Percentiles rank a stretch among this genome's conserved stretches.
phyloP scores from a whole-genome alignment of 169 alveolate species.

The Plasmodium ovale region DNA sequence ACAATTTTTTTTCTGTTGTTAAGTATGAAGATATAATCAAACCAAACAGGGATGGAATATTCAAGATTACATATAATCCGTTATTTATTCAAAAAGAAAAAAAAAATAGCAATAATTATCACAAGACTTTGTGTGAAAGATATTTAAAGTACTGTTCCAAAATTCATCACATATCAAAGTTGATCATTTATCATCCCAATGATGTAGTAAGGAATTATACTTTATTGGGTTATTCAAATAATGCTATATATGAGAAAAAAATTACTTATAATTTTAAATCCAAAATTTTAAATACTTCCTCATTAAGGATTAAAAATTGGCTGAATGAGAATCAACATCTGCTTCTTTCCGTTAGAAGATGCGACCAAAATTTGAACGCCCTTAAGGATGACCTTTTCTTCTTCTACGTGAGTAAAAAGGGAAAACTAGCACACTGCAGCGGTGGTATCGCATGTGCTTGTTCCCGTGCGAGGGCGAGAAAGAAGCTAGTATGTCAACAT shows the following conservation, averaged over 20 bases:
- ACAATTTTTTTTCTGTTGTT: conserved; percentile 50
- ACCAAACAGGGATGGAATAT: conserved; percentile 42
- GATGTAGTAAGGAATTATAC: conserved; percentile 39
- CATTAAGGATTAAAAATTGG: conserved; percentile 65
- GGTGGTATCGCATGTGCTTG: not conserved
- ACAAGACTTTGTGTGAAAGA: conserved; percentile 58
- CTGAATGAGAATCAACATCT: conserved; percentile 53
- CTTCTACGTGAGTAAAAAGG: conserved; percentile 42
- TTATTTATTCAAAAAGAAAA: conserved; percentile 49
- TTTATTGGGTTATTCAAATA: conserved; percentile 61
- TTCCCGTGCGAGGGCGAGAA: too few species aligned
- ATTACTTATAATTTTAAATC: conserved; percentile 41
- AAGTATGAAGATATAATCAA: conserved; percentile 38
- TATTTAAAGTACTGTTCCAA: conserved; percentile 54
- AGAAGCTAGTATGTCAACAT: too few species aligned
- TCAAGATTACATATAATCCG: conserved; percentile 52
- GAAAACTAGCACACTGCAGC: not conserved
- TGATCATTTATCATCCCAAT: conserved; percentile 54
- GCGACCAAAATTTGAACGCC: conserved; percentile 25
- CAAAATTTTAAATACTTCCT: conserved; percentile 35
- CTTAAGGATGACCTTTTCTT: conserved; percentile 13
- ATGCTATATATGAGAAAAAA: conserved; percentile 35
- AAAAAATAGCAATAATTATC: conserved; percentile 61
- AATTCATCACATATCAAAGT: conserved; percentile 65
- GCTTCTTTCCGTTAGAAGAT: conserved; percentile 3